Conservation (phyloP, 306 rosid species). For the Lathyrus aphaca region DNA sequence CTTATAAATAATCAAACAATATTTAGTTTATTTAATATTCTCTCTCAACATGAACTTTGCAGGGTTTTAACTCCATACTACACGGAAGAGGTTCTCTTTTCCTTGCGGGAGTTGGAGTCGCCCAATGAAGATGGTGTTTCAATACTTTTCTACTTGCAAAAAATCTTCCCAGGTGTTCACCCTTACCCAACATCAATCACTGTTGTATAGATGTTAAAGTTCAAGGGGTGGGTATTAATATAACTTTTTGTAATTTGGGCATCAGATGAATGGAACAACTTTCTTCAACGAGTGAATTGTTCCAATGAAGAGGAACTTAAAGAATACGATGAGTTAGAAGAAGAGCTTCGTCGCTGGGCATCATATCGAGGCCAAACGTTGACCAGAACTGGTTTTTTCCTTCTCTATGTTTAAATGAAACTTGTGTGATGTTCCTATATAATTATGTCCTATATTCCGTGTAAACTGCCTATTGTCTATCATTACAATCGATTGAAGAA, state of each 20-base stretch:
- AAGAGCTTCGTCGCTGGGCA: conserved; percentile 94
- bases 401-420: conserved; percentile 7
- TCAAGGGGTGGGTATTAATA: conserved; percentile 25
- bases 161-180: conserved; percentile 93
- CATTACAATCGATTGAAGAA: conserved; percentile 35
- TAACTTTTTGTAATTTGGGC: neutral
- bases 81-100: conserved; percentile 94
- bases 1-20: conserved; percentile 1
- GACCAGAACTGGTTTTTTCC: conserved; percentile 77
- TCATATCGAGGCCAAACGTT: conserved; percentile 96
- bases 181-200: conserved; percentile 12
- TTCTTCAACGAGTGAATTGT: conserved; percentile 72
- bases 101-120: conserved; percentile 67
- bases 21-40: neutral
- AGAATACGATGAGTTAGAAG: conserved; percentile 65
- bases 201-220: conserved; percentile 11
- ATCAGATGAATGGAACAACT: conserved; percentile 88
- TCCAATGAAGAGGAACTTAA: conserved; percentile 71
- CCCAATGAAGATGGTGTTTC: conserved; percentile 96
- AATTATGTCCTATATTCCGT: conserved; percentile 7
- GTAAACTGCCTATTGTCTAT: conserved; percentile 7
- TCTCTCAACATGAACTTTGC: conserved; percentile 33
- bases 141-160: conserved; percentile 89
- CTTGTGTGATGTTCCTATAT: conserved; percentile 1
- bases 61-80: conserved; percentile 96